Base-by-base conservation (phyloP, 169 alveolate genomes). In the Eimeria maxima region DNA sequence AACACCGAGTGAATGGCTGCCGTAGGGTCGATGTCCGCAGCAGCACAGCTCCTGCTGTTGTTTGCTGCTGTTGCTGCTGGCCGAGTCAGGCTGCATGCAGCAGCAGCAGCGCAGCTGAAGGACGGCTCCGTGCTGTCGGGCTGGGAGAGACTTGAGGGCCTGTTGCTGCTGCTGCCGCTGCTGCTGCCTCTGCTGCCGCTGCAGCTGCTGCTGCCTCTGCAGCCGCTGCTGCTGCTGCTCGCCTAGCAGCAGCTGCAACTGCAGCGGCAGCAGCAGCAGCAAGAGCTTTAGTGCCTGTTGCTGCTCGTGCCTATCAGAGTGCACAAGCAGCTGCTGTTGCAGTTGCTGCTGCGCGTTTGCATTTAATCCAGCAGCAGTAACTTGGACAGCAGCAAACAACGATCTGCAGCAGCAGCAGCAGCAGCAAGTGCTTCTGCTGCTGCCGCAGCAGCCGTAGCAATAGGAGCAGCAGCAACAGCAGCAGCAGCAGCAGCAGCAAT, bases 301-400 rank as follows among this genome's bases (percentile, higher is more conserved):
- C n/a, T 47, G 90, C 67, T 45, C 13, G 16, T 16, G 63, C 71
- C 63, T 20, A 24, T 80, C 45, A 8, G 71, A 33, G 50, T 29
- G 76, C 92, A 29, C 27, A 73, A 27, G 92, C 92, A 27, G 63
- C 90, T 16, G 45, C 29, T 84, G 92, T 38, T 84, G 78, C 92
- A 38, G 78, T 55, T 55, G 92, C 67, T 80, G 90, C 69, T 80
- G 90, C 90, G 11, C n/a, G 20, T 22, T 22, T 18, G 65, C 47
- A 10, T 0, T 22, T 33, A 22, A 29, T 80, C 71, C 67, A 16
- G 90, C 63, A 80, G 90, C 90, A 47, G 90, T n/a, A 42, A 22
- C 38, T 44, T 55, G 7, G 14, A 80, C 33, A 2, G 14, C 20
- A 33, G 90, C 44, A 22, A 60, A 27, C 27, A 18, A 24, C 33